Evolutionary conservation across 371 early-diverging fungal species (phyloP), one percentile per base, ranked within the genome.

Genomic region (Syncephalastrum monosporum): DNA sequence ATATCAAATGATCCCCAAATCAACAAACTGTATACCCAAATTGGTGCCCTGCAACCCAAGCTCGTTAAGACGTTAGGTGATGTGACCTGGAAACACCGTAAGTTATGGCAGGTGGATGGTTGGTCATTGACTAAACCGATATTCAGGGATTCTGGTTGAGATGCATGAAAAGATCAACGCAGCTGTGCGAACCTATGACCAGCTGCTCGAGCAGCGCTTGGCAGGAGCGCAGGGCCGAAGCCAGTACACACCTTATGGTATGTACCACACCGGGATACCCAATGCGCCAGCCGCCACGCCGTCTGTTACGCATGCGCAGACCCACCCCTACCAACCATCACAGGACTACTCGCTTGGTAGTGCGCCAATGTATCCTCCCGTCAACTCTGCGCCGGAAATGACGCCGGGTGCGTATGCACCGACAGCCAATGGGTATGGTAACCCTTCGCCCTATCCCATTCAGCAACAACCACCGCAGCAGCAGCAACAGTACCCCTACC

Each of bases 151-250:
- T 3, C 84, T 84, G 49, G 78, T 86, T 44, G 84, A 84, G n/a
- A 57, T 89, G 50, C 88, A 91, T 61, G 88, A 91, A 38, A 90
- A 92, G 62, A 74, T 95, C 41, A 77, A 88, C 43, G 78, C 82
- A n/a, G 94, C 92, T 12, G 84, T 91, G 17, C 88, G 82, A 66
- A 75, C 89, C 19, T 95, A 95, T 58, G 95, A 95, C 68, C 85
- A 83, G 42, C 65, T 95, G 47, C 68, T 93, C 42, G 88, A 91
- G 53, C 84, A 91, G 60, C 82, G 88, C 25, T 69, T 91, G 24
- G 67, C 77, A 5, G 64, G 68, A 17, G 61, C 63, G 23, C 24
- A 63, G 23, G 46, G n/a, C 15, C 55, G 59, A 13, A 41, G 19
- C 10, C 38, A 44, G 42, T 46, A 50, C 19, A 21, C 54, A 3